phyloP scores from a whole-genome alignment of 1,139 yeast species.

The Sugiyamaella pinicola region DNA sequence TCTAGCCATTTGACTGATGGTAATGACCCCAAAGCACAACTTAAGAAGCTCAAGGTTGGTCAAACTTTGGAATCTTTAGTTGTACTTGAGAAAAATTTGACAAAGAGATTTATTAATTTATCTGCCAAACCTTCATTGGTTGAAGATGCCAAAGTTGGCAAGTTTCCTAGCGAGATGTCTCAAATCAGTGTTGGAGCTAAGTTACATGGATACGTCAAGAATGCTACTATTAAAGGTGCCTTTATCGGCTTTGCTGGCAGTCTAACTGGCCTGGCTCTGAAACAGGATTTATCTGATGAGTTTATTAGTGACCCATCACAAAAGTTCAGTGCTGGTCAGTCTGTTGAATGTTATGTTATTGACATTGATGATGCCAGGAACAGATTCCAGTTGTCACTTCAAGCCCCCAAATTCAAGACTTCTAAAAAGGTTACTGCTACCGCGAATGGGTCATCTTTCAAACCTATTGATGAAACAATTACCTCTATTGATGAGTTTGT shows the following conservation, averaged over 20 bases:
- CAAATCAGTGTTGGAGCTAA: constrained; percentile 57
- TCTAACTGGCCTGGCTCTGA: constrained; percentile 80
- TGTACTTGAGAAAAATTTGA: constrained; percentile 68
- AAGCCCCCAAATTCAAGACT: constrained; percentile 26
- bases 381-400: constrained; percentile 68
- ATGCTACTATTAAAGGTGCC: constrained; percentile 72
- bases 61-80: constrained; percentile 55
- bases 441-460: constrained; percentile 35
- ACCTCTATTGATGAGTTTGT: constrained; percentile 53
- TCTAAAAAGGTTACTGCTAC: constrained; percentile 12
- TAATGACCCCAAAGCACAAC: constrained; percentile 80
- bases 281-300: constrained; percentile 62
- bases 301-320: constrained; percentile 56
- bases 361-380: constrained; percentile 53
- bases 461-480: constrained; percentile 63
- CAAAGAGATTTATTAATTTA: constrained; percentile 60
- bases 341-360: constrained; percentile 55
- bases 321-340: constrained; percentile 61
- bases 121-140: constrained; percentile 70
- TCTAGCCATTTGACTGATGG: constrained; percentile 77
- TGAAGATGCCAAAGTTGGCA: constrained; percentile 57
- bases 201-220: constrained; percentile 68
- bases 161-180: constrained; percentile 59
- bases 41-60: constrained; percentile 85
- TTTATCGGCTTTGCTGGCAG: constrained; percentile 82